Conservation (phyloP, 2,329 filamentous ascomycete species). For the Esteya vermicola region DNA sequence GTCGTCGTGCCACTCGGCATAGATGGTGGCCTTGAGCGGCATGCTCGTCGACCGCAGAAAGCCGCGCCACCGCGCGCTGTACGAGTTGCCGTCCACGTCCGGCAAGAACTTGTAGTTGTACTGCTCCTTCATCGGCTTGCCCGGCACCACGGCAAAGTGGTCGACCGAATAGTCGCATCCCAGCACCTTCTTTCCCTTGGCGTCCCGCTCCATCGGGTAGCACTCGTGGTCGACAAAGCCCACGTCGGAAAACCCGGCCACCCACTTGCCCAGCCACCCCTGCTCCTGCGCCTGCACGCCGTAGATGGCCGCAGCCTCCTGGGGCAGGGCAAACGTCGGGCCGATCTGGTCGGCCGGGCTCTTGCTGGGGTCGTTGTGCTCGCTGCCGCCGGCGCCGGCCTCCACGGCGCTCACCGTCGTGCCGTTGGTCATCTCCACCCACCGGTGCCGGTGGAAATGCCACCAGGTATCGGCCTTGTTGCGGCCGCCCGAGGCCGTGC, state of each 20-base stretch:
- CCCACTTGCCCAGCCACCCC: constrained; percentile 25
- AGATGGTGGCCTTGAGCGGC: constrained; percentile 58
- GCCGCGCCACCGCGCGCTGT: constrained; percentile 43
- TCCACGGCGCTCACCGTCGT: constrained; percentile 38
- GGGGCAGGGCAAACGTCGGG: constrained; percentile 33
- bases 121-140: constrained; percentile 30
- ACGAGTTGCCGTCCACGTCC: constrained; percentile 56
- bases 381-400: not conserved
- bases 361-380: not conserved
- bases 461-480: constrained; percentile 42
- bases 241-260: constrained; percentile 23
- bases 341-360: constrained; percentile 11
- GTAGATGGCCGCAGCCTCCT: constrained; percentile 20
- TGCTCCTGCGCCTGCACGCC: constrained; percentile 20
- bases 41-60: constrained; percentile 52
- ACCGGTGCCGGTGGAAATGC: constrained; percentile 54
- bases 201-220: constrained; percentile 9
- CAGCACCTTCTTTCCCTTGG: constrained; percentile 4
- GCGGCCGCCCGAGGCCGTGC: constrained; percentile 46
- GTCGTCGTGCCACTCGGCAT: constrained; percentile 60
- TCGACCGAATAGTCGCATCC: constrained; percentile 25
- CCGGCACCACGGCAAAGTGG: constrained; percentile 17
- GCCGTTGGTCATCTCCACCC: constrained; percentile 53
- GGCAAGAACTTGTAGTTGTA: constrained; percentile 48
- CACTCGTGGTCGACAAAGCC: constrained; percentile 30